phyloP scores from a whole-genome alignment of 2,329 filamentous ascomycete genomes.

The Xenosphaeropsis pyriputrescens region DNA sequence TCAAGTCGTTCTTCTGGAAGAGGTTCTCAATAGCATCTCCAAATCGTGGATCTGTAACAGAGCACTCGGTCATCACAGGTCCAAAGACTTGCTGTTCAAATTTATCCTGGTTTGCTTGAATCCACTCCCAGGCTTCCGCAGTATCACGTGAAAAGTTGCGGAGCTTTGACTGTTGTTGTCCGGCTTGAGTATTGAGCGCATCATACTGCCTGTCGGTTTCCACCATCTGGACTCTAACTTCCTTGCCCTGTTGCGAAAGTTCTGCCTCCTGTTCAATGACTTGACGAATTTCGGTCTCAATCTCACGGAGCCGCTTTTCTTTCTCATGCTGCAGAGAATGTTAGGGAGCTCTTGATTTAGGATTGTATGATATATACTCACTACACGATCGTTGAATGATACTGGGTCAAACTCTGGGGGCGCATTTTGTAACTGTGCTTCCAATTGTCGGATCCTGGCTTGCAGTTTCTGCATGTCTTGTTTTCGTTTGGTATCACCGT shows the following conservation, averaged over 20 bases:
- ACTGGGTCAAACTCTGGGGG: slow-evolving; percentile 53
- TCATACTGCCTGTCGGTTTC: slow-evolving; percentile 32
- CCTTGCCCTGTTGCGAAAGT: slow-evolving; percentile 24
- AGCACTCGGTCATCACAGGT: slow-evolving; percentile 50
- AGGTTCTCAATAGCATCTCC: slow-evolving; percentile 43
- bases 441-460: slow-evolving; percentile 44
- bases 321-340: slow-evolving; percentile 26
- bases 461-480: slow-evolving; percentile 33
- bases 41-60: slow-evolving; percentile 41
- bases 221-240: slow-evolving; percentile 23
- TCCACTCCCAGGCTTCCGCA: slow-evolving; percentile 64
- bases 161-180: slow-evolving; percentile 58
- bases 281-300: slow-evolving; percentile 24
- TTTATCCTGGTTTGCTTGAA: slow-evolving; percentile 49
- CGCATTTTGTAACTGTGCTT: slow-evolving; percentile 44
- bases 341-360: slow-evolving; percentile 1
- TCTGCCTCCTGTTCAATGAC: slow-evolving; percentile 20
- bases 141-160: slow-evolving; percentile 45
- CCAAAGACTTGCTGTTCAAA: slow-evolving; percentile 51
- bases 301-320: slow-evolving; percentile 39
- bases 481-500: slow-evolving; percentile 30
- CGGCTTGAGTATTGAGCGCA: slow-evolving; percentile 57
- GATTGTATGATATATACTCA: slow-evolving; percentile 26
- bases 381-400: slow-evolving; percentile 60
- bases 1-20: slow-evolving; percentile 34